These are phyloP conservation scores for Eutrema heterophyllum DNA, from an alignment of 345 rosid genomes.

Conservation along the genomic window DNA sequence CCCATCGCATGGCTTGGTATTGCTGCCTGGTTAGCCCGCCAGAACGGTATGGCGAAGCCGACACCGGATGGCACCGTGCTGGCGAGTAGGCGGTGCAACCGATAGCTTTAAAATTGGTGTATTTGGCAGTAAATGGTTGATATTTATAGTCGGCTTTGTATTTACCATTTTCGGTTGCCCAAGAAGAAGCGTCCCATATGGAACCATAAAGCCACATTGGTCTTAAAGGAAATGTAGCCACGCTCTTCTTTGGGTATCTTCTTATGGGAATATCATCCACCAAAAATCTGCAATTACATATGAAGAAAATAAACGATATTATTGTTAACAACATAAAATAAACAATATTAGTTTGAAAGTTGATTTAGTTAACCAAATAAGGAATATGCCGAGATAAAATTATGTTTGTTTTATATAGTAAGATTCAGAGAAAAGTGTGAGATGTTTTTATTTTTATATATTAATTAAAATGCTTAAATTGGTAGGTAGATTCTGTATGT, in stretches of 20 bases:
- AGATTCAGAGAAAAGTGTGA: neutral
- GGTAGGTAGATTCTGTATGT: slow-evolving; percentile 27
- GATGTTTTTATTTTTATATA: neutral
- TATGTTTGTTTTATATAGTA: neutral
- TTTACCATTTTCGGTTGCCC: slow-evolving; percentile 97
- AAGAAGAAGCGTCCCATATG: slow-evolving; percentile 97
- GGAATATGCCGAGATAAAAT: neutral
- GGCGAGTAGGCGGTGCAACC: slow-evolving; percentile 83
- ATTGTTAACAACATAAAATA: neutral
- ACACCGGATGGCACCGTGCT: slow-evolving; percentile 50
- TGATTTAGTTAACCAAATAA: neutral
- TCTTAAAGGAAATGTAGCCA: slow-evolving; percentile 69
- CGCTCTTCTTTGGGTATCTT: slow-evolving; percentile 83
- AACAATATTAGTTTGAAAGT: neutral
- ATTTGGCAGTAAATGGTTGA: slow-evolving; percentile 80
- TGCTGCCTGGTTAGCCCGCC: slow-evolving; percentile 70
- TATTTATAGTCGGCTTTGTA: slow-evolving; percentile 86
- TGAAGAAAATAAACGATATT: neutral
- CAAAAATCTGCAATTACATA: slow-evolving; percentile 54
- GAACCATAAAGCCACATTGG: slow-evolving; percentile 98
- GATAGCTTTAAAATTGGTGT: slow-evolving; percentile 59
- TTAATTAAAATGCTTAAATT: slow-evolving; percentile 12
- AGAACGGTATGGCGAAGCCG: slow-evolving; percentile 68
- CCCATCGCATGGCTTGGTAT: slow-evolving; percentile 71
- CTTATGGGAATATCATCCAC: slow-evolving; percentile 95